Evolutionary conservation across 768 basidiomycete species (phyloP).

Genomic region (Collybia sordida): DNA sequence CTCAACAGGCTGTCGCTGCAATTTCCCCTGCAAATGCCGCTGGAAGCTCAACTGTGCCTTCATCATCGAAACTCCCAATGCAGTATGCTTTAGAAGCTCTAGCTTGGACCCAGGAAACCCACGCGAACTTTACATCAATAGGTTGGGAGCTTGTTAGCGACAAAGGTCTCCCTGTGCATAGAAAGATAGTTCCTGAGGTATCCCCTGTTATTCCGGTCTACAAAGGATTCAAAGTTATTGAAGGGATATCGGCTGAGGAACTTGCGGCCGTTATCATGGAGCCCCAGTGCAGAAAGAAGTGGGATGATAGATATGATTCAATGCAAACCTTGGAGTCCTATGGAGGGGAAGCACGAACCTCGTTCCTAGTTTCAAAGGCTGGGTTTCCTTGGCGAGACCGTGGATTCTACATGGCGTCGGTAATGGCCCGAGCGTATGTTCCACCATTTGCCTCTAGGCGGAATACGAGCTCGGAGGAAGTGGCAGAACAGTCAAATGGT

Average conservation of each 20-base stretch:
- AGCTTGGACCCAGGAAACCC: constrained; percentile 73
- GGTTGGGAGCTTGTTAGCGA: constrained; percentile 81
- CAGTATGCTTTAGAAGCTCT: constrained; percentile 83
- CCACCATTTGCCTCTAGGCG: constrained; percentile 39
- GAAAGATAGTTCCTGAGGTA: constrained; percentile 72
- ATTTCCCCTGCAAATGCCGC: constrained; percentile 57
- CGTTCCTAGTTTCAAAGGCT: constrained; percentile 71
- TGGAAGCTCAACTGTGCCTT: constrained; percentile 41
- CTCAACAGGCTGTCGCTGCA: constrained; percentile 76
- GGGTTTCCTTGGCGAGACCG: constrained; percentile 91
- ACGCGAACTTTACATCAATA: constrained; percentile 49
- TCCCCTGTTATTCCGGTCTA: constrained; percentile 83
- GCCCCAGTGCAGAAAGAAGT: constrained; percentile 69
- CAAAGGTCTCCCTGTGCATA: constrained; percentile 73
- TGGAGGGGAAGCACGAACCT: constrained; percentile 70
- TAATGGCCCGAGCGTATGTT: constrained; percentile 59
- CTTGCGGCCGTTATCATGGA: constrained; percentile 71
- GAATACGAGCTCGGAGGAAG: constrained; percentile 33
- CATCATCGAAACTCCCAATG: constrained; percentile 67
- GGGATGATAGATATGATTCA: constrained; percentile 88
- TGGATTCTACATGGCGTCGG: constrained; percentile 80
- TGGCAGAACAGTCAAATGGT: constrained; percentile 35
- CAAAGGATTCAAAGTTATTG: constrained; percentile 87
- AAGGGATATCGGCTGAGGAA: constrained; percentile 93
- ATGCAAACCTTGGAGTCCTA: constrained; percentile 70